Conservation (phyloP, 257 asterid species). For the Capsicum chinense region DNA sequence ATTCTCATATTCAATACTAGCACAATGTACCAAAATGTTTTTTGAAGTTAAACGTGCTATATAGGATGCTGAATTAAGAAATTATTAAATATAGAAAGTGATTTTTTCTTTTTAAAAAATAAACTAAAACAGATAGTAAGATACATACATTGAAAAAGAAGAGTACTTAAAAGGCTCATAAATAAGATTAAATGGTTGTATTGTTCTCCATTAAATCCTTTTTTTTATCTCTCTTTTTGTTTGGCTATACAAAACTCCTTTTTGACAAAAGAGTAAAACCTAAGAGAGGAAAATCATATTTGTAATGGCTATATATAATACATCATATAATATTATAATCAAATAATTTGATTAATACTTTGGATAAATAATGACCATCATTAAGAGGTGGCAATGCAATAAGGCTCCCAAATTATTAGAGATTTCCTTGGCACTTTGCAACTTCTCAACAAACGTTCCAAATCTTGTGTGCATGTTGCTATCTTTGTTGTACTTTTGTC, state of each 20-base stretch:
- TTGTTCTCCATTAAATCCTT: conserved; percentile 9
- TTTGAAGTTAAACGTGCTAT: neutral
- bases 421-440: conserved; percentile 72
- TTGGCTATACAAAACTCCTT: conserved; percentile 36
- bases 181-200: conserved; percentile 19
- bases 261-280: conserved; percentile 32
- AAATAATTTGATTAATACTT: conserved; percentile 21
- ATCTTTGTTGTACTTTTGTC: conserved; percentile 29
- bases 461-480: conserved; percentile 40
- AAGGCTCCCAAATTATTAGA: conserved; percentile 57
- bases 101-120: neutral
- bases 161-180: neutral
- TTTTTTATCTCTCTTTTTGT: conserved; percentile 26
- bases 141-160: neutral
- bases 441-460: conserved; percentile 46
- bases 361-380: conserved; percentile 20
- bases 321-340: neutral
- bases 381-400: conserved; percentile 80
- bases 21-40: neutral
- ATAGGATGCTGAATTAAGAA: neutral
- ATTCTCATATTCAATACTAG: neutral
- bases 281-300: conserved; percentile 23
- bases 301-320: neutral
- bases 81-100: neutral
- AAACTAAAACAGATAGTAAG: neutral